These are phyloP conservation scores for Clarireedia monteithiana DNA, from an alignment of 2,329 filamentous ascomycete genomes.

Conservation along the genomic window DNA sequence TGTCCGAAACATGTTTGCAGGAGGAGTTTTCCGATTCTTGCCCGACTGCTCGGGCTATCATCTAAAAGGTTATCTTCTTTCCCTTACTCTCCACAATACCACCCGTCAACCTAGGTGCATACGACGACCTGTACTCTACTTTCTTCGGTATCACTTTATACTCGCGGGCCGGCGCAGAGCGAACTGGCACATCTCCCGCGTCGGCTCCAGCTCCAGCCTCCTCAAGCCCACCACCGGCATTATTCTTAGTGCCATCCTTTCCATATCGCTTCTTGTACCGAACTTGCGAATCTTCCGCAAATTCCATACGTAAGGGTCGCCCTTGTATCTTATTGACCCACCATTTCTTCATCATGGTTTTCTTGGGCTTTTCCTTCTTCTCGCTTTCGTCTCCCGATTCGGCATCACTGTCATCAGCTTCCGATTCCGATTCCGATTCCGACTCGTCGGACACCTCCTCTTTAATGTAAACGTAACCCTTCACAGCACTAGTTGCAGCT, in stretches of 20 bases:
- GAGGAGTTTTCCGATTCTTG: too few species aligned
- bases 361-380: slow-evolving; percentile 44
- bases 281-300: slow-evolving; percentile 82
- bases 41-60: neutral
- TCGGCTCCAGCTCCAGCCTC: slow-evolving; percentile 16
- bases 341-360: slow-evolving; percentile 60
- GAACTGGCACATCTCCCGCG: slow-evolving; percentile 9
- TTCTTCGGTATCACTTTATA: slow-evolving; percentile 27
- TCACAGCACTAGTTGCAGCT: slow-evolving; percentile 67
- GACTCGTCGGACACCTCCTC: slow-evolving; percentile 36
- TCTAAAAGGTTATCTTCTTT: slow-evolving; percentile 74
- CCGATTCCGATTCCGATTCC: slow-evolving; percentile 22
- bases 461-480: slow-evolving; percentile 69
- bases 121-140: slow-evolving; percentile 38
- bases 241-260: slow-evolving; percentile 50
- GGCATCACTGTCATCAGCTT: slow-evolving; percentile 29
- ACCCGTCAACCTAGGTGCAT: slow-evolving; percentile 60
- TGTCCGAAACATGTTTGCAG: too few species aligned
- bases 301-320: slow-evolving; percentile 77
- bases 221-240: slow-evolving; percentile 10
- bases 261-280: slow-evolving; percentile 93
- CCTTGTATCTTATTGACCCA: slow-evolving; percentile 82
- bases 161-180: slow-evolving; percentile 12
- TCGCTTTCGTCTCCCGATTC: slow-evolving; percentile 41
- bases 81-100: slow-evolving; percentile 72